Evolutionary conservation across 1,284 basidiomycete genomes (phyloP).

Genomic region (Butyriboletus appendiculatus): DNA sequence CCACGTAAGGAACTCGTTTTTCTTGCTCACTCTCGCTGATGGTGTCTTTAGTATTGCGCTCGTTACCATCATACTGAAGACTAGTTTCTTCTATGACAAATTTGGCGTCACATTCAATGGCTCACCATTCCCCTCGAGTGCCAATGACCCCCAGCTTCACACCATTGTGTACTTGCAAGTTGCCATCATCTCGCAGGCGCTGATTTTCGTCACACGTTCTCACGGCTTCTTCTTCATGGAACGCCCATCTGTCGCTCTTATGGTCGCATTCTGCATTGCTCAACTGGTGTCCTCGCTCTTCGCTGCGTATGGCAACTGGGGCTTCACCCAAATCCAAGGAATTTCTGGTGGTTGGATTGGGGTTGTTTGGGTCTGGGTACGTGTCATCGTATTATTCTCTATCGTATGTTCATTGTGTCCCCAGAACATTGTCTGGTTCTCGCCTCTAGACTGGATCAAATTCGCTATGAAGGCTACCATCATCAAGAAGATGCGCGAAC

Average conservation of each 20-base stretch:
- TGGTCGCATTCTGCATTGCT: slow-evolving; percentile 90
- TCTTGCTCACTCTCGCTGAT: slow-evolving; percentile 9
- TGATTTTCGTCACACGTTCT: slow-evolving; percentile 96
- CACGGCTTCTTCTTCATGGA: slow-evolving; percentile 99
- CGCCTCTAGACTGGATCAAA: slow-evolving; percentile 94
- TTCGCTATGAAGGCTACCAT: slow-evolving; percentile 93
- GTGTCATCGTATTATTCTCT: slow-evolving; percentile 28
- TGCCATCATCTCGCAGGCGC: slow-evolving; percentile 96
- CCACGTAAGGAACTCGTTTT: slow-evolving; percentile 62
- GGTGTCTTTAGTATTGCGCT: slow-evolving; percentile 61
- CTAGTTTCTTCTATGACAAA: slow-evolving; percentile 86
- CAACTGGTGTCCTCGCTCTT: slow-evolving; percentile 96
- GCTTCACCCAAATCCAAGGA: slow-evolving; percentile 77
- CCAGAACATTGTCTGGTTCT: slow-evolving; percentile 92
- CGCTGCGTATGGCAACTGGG: slow-evolving; percentile 90
- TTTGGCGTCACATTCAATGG: slow-evolving; percentile 72
- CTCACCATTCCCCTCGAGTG: slow-evolving; percentile 41
- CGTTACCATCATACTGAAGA: slow-evolving; percentile 85
- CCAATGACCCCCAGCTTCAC: slow-evolving; percentile 80
- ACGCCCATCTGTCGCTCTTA: slow-evolving; percentile 87
- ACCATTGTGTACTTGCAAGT: slow-evolving; percentile 89
- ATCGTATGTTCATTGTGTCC: slow-evolving; percentile 9
- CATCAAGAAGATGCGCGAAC: slow-evolving; percentile 80
- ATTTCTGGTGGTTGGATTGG: slow-evolving; percentile 95
- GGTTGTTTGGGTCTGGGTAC: slow-evolving; percentile 94